Percentiles rank a stretch among this genome's conserved stretches.
Conservation (phyloP, 1,139 yeast species). For the Pichia sp. region DNA sequence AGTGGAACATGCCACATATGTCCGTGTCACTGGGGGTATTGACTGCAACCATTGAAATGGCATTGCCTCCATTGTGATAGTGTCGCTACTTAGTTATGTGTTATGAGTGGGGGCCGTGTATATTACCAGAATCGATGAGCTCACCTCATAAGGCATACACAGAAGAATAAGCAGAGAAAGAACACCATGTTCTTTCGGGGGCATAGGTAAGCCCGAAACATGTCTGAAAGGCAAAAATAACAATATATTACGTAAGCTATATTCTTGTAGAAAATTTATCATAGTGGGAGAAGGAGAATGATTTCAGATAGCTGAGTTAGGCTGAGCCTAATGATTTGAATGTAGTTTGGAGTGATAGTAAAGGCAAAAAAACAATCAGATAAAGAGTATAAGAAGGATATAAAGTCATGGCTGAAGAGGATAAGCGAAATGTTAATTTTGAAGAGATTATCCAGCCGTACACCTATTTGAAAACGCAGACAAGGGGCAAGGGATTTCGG, state of each 20-base stretch:
- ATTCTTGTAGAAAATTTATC: neutral
- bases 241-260: neutral
- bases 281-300: neutral
- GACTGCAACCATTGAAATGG: slow-evolving; percentile 37
- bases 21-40: slow-evolving; percentile 39
- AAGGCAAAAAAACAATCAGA: neutral
- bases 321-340: too few species aligned
- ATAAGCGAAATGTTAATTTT: neutral
- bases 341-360: neutral
- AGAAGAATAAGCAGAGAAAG: neutral
- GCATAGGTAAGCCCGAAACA: neutral
- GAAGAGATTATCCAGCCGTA: slow-evolving; percentile 38
- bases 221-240: neutral
- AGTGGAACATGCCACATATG: slow-evolving; percentile 31
- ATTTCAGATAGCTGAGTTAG: neutral
- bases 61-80: slow-evolving; percentile 30
- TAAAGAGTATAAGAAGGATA: neutral
- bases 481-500: slow-evolving; percentile 56
- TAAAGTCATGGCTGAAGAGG: neutral
- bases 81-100: neutral
- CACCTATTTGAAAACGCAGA: slow-evolving; percentile 42
- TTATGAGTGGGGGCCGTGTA: too few species aligned
- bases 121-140: neutral
- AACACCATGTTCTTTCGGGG: neutral
- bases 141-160: neutral